phyloP scores from a whole-genome alignment of 768 basidiomycete genomes.

The Psilocybe subaeruginosa region DNA sequence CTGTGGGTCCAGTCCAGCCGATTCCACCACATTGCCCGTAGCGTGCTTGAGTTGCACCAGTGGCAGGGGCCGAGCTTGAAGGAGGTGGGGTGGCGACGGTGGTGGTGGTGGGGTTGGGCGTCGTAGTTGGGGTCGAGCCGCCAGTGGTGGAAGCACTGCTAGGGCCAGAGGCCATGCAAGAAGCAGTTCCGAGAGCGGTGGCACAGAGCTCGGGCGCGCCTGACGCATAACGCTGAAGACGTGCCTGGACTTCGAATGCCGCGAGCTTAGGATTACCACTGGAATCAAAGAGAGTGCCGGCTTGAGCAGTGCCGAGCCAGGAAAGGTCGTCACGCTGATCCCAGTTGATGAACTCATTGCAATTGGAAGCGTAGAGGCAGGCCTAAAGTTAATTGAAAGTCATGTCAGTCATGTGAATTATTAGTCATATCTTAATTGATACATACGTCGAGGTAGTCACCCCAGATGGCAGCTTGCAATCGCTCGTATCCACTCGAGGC shows the following conservation, averaged over 20 bases:
- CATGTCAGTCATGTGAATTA: neutral
- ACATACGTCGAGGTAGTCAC: conserved; percentile 20
- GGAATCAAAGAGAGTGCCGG: conserved; percentile 19
- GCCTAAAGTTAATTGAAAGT: conserved; percentile 1
- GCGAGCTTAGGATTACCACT: conserved; percentile 18
- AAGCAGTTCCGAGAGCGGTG: conserved; percentile 13
- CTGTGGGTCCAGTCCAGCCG: conserved; percentile 13
- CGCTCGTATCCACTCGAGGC: conserved; percentile 14
- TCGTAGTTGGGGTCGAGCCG: neutral
- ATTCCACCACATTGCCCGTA: conserved; percentile 17
- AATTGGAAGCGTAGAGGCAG: conserved; percentile 16
- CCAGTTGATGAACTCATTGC: conserved; percentile 19
- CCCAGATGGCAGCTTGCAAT: conserved; percentile 19
- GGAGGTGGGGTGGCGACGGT: neutral
- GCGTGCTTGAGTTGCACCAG: conserved; percentile 1
- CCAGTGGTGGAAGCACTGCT: neutral
- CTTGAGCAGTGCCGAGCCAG: conserved; percentile 15
- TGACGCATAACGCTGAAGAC: conserved; percentile 14
- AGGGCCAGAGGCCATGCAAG: conserved; percentile 16
- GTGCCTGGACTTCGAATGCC: conserved; percentile 15
- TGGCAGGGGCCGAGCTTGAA: neutral
- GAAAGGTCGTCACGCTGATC: conserved; percentile 14
- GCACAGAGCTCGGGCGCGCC: conserved; percentile 16
- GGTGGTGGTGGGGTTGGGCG: neutral
- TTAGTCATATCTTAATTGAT: neutral